Evolutionary conservation across 371 early-diverging fungal species (phyloP).

Genomic region (Entomophthora muscae): DNA sequence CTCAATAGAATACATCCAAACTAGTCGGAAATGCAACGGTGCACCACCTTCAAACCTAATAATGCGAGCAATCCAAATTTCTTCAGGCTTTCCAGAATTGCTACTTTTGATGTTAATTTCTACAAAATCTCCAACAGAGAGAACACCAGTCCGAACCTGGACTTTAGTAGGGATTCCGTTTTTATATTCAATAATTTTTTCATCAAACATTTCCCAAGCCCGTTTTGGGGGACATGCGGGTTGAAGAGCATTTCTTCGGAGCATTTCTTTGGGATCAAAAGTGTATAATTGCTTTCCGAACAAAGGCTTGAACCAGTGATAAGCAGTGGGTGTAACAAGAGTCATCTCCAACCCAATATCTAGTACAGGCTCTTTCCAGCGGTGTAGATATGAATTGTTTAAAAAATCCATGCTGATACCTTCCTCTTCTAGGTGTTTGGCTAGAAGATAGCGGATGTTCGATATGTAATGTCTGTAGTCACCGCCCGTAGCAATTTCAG

Average conservation of each 20-base stretch:
- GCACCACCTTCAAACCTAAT: neutral
- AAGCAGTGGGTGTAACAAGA: conserved; percentile 10
- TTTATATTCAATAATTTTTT: too few species aligned
- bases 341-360: too few species aligned
- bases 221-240: neutral
- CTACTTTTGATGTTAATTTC: conserved; percentile 1
- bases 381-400: too few species aligned
- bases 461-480: too few species aligned
- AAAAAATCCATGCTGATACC: too few species aligned
- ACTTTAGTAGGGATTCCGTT: neutral
- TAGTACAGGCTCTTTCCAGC: too few species aligned
- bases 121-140: conserved; percentile 10
- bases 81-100: neutral
- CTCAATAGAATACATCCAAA: conserved; percentile 10
- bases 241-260: too few species aligned
- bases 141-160: neutral
- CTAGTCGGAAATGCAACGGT: neutral
- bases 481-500: too few species aligned
- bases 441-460: too few species aligned
- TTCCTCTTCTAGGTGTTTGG: too few species aligned
- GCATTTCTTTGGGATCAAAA: neutral
- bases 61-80: neutral
- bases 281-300: conserved; percentile 3
- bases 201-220: neutral
- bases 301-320: conserved; percentile 6